phyloP scores from a whole-genome alignment of 345 rosid species.

The Arabidopsis suecica region DNA sequence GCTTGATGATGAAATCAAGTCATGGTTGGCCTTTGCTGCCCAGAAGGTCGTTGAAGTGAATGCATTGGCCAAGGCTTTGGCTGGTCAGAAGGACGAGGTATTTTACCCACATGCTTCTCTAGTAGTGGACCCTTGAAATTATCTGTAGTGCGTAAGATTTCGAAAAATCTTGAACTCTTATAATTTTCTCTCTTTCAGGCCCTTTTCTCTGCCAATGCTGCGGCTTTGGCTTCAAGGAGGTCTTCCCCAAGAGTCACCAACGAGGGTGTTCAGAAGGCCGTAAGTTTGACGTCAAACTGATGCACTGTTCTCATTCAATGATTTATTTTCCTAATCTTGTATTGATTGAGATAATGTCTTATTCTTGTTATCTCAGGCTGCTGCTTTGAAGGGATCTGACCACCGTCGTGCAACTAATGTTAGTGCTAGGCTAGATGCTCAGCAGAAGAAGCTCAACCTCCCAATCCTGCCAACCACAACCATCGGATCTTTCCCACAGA shows the following conservation, averaged over 20 bases:
- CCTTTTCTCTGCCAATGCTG: slow-evolving; percentile 84
- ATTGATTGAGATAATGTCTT: not conserved
- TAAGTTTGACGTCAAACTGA: slow-evolving; percentile 49
- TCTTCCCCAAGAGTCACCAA: slow-evolving; percentile 93
- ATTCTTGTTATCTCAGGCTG: slow-evolving; percentile 66
- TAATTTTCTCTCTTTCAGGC: slow-evolving; percentile 50
- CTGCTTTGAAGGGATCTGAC: slow-evolving; percentile 91
- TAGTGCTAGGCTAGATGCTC: slow-evolving; percentile 86
- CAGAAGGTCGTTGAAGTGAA: slow-evolving; percentile 96
- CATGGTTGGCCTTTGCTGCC: slow-evolving; percentile 99
- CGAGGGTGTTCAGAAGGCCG: slow-evolving; percentile 95
- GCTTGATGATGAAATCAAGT: slow-evolving; percentile 85
- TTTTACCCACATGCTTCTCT: slow-evolving; percentile 2
- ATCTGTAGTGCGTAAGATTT: slow-evolving; percentile 6
- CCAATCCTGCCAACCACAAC: slow-evolving; percentile 97
- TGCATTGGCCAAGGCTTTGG: slow-evolving; percentile 90
- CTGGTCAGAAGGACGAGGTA: slow-evolving; percentile 94
- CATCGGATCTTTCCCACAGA: slow-evolving; percentile 98
- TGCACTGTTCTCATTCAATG: slow-evolving; percentile 11
- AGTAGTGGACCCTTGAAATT: not conserved
- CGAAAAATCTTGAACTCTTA: not conserved
- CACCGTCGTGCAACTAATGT: slow-evolving; percentile 93
- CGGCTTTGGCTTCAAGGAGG: slow-evolving; percentile 89
- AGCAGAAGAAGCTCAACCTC: slow-evolving; percentile 97
- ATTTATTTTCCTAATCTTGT: not conserved